Base-by-base conservation (phyloP, 768 basidiomycete genomes). In the Psilocybe subaeruginosa region DNA sequence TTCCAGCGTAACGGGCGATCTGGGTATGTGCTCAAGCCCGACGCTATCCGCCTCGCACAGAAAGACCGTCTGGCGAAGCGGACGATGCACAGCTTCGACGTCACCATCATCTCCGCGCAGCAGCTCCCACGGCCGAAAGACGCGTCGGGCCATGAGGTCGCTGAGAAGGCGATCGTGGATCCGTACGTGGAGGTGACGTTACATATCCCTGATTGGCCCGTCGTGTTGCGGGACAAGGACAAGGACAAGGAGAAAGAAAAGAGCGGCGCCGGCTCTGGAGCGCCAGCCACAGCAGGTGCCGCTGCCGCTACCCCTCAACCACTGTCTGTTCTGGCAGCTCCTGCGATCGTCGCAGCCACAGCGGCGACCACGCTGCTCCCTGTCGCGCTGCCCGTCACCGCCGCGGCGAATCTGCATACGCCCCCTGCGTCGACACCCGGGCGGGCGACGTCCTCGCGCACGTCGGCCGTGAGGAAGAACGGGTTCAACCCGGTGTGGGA, bases 401-500 rank as follows among this genome's bases (percentile, higher is more conserved):
- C 59, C 3, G 59, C 52, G 2, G 48, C 60, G 8, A 46, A 54
- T 33, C n/a, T 54, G 14, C 17, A 17, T 9, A 48, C 69, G 0
- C 68, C 69, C 0, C 59, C 66, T 31, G 71, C 70, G 6, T 70
- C 72, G 4, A 64, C 74, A 5, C 70, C 76, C 3, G 78, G 80
- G 30, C 77, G 81, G 30, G 78, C 82, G 5, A 72, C 88, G 19
- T 79, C 80, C 4, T 73, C 72, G 56, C 81, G 83, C 41, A 97
- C 93, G 2, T 76, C 75, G 19, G 77, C 82, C 0, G 86, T 96
- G 54, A 86, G 85, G 74, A 90, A 93, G 72, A 96, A 96, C 69
- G 93, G 95, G 0, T 95, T 97, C 78, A 97, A 97, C 72, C 97
- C 97, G 0, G 76, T 86, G 1, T 98, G 95, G 92, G 82, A 92